Evolutionary conservation across 495 filamentous ascomycete genomes (phyloP).

Genomic region (Penicillium samsonianum): DNA sequence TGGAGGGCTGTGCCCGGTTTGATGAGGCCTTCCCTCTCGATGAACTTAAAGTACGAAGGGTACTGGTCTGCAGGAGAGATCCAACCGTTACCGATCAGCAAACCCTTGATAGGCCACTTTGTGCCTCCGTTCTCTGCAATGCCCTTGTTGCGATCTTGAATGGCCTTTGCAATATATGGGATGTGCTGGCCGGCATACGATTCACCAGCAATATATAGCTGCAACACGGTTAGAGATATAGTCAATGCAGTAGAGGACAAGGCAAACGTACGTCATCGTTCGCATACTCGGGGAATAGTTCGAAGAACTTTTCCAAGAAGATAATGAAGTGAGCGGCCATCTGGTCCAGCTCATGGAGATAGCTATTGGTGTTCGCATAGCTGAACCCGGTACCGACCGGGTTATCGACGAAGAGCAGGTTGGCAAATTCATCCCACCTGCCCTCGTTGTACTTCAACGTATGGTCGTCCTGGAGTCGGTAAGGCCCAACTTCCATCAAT

Average conservation of each 20-base stretch:
- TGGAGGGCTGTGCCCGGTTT: slow-evolving; percentile 63
- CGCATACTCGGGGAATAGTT: slow-evolving; percentile 87
- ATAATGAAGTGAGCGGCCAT: slow-evolving; percentile 87
- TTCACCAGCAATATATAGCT: slow-evolving; percentile 94
- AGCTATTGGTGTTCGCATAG: slow-evolving; percentile 86
- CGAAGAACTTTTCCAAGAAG: slow-evolving; percentile 90
- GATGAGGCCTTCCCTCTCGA: slow-evolving; percentile 72
- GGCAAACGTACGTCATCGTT: slow-evolving; percentile 77
- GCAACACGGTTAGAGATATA: slow-evolving; percentile 29
- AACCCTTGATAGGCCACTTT: slow-evolving; percentile 78
- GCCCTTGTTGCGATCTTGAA: slow-evolving; percentile 75
- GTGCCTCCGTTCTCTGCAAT: slow-evolving; percentile 26
- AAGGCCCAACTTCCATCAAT: slow-evolving; percentile 96
- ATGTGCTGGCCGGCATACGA: slow-evolving; percentile 98
- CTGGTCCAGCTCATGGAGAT: slow-evolving; percentile 77
- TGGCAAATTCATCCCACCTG: slow-evolving; percentile 96
- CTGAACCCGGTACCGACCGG: slow-evolving; percentile 96
- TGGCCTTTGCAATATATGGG: slow-evolving; percentile 87
- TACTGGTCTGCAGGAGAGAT: slow-evolving; percentile 90
- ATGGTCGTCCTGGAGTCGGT: slow-evolving; percentile 75
- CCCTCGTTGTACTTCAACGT: slow-evolving; percentile 81
- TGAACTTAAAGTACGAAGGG: slow-evolving; percentile 77
- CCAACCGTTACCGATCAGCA: slow-evolving; percentile 97
- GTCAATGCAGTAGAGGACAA: neutral
- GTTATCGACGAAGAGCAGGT: slow-evolving; percentile 94